Percentiles rank a stretch among this genome's conserved stretches.
These are phyloP conservation scores for Smallanthus sonchifolius DNA, from an alignment of 129 eudicot genomes.

Conservation along the genomic window DNA sequence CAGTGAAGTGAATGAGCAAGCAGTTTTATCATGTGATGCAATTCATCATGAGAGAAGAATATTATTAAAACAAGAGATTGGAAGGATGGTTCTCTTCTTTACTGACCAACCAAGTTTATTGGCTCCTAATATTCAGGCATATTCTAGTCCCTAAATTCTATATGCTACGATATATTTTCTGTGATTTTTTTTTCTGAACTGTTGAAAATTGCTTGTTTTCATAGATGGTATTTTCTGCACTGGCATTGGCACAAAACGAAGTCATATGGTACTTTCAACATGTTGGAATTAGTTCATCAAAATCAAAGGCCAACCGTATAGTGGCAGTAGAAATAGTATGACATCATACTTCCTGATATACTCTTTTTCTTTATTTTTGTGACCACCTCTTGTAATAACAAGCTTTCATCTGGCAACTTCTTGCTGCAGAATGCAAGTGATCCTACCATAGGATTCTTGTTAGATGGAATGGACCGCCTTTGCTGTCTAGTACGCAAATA, in stretches of 20 bases:
- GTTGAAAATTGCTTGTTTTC: conserved; percentile 14
- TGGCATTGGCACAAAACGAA: conserved; percentile 96
- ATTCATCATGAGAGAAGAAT: conserved; percentile 92
- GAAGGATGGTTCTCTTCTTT: conserved; percentile 96
- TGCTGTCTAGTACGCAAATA: conserved; percentile 99
- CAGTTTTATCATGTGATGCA: conserved; percentile 74
- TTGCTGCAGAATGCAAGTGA: conserved; percentile 90
- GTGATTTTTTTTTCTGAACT: neutral
- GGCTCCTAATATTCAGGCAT: conserved; percentile 98
- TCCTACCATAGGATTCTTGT: conserved; percentile 91
- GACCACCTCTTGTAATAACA: neutral
- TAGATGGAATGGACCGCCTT: conserved; percentile 97
- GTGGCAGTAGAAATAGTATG: conserved; percentile 62
- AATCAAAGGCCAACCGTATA: conserved; percentile 66
- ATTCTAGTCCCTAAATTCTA: neutral
- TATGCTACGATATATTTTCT: conserved; percentile 6
- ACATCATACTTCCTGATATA: conserved; percentile 4
- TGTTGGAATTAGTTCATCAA: conserved; percentile 84
- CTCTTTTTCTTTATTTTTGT: neutral
- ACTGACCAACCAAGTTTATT: conserved; percentile 96
- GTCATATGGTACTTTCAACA: conserved; percentile 97
- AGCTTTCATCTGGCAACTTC: conserved; percentile 25
- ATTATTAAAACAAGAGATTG: conserved; percentile 91
- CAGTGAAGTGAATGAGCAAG: conserved; percentile 99
- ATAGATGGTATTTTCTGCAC: conserved; percentile 98